phyloP scores from a whole-genome alignment of 1,139 yeast species.

The Wickerhamiella infanticola region DNA sequence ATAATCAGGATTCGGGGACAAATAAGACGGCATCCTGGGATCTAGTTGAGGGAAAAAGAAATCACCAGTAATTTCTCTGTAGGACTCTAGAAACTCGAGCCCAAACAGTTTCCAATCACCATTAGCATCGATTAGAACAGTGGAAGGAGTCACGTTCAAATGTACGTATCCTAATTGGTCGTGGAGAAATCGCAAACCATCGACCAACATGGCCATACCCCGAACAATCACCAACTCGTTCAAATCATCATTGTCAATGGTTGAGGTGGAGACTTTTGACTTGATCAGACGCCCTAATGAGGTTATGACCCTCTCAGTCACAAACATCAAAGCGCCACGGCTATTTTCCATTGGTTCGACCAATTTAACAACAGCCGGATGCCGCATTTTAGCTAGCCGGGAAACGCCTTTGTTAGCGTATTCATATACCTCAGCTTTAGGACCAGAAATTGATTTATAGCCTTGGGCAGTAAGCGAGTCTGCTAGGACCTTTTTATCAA shows the following conservation, averaged over 20 bases:
- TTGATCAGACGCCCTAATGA: slow-evolving; percentile 37
- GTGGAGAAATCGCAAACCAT: slow-evolving; percentile 72
- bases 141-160: slow-evolving; percentile 60
- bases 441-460: slow-evolving; percentile 21
- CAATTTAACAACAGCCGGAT: slow-evolving; percentile 70
- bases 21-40: slow-evolving; percentile 56
- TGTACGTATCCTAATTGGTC: slow-evolving; percentile 62
- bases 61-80: slow-evolving; percentile 28
- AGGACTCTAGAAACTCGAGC: slow-evolving; percentile 36
- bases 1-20: slow-evolving; percentile 56
- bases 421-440: slow-evolving; percentile 25
- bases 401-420: slow-evolving; percentile 43
- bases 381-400: slow-evolving; percentile 65
- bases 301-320: slow-evolving; percentile 43
- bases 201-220: slow-evolving; percentile 65
- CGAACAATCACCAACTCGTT: slow-evolving; percentile 69
- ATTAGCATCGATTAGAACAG: slow-evolving; percentile 61
- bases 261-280: slow-evolving; percentile 9
- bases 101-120: slow-evolving; percentile 95
- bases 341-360: slow-evolving; percentile 85
- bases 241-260: slow-evolving; percentile 22
- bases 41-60: slow-evolving; percentile 50
- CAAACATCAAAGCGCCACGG: slow-evolving; percentile 61
- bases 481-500: slow-evolving; percentile 70
- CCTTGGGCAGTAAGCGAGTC: slow-evolving; percentile 38